Base-by-base conservation (phyloP, 1,284 basidiomycete species). In the Porogramme epimiltina region DNA sequence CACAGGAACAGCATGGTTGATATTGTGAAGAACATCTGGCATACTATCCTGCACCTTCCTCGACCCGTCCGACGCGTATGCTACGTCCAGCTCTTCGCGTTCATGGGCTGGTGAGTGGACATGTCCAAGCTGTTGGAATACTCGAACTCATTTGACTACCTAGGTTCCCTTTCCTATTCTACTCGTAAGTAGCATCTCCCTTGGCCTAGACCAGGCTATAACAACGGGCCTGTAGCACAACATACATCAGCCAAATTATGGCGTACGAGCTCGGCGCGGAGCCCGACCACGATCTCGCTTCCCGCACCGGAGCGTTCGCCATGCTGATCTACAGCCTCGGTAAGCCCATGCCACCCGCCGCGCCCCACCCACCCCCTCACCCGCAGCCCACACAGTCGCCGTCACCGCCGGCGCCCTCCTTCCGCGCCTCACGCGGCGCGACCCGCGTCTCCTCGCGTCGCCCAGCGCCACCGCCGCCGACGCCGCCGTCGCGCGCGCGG, bases 121-220 rank as follows among this genome's bases (percentile, higher is more conserved):
- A 42, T 37, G 33, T 50, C 25, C n/a, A n/a, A n/a, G n/a, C n/a
- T n/a, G n/a, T n/a, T n/a, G 20, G 13, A 22, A n/a, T 31, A 0
- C 20, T 38, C 28, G 42, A 34, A 37, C 28, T 57, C 16, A 54
- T 25, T 39, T 51, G 18, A 4, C 47, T 9, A 37, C 34, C 10
- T 16, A 88, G 91, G 92, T 97, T 96, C 66, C 94, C 94, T 0
- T 95, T 95, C 74, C 75, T 98, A 31, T 97, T 97, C 72, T 97
- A 96, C 66, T 84, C 92, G 81, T 89, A 67, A 56, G 84, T 72
- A 37, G 38, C 44, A 16, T 15, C 58, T 58, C 16, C 42, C 43
- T 40, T 50, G 37, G 48, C 40, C 55, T 38, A 47, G 11, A 40
- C 44, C 28, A 42, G 3, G 33, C 24, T 48, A 41, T 42, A 22